phyloP scores from a whole-genome alignment of 495 filamentous ascomycete species.

The Penicillium nucicola region DNA sequence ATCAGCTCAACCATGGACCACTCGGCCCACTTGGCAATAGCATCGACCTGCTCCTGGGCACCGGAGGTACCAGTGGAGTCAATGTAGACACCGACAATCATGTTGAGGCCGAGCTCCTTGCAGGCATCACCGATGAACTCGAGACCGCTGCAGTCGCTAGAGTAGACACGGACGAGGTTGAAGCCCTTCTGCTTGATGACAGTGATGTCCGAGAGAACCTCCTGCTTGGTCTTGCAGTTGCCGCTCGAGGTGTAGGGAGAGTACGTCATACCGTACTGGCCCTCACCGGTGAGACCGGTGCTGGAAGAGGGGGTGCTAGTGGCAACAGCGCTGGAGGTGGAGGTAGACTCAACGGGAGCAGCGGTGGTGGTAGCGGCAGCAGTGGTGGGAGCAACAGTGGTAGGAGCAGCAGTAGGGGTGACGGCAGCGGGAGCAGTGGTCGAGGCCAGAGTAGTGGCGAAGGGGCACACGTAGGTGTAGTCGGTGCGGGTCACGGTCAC shows the following conservation, averaged over 20 bases:
- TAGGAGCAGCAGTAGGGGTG: slow-evolving; percentile 19
- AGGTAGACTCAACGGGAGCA: slow-evolving; percentile 10
- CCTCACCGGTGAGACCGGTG: slow-evolving; percentile 33
- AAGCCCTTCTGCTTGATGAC: slow-evolving; percentile 72
- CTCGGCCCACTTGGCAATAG: slow-evolving; percentile 68
- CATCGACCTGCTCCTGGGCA: slow-evolving; percentile 64
- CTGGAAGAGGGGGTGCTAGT: slow-evolving; percentile 13
- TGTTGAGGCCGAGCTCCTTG: slow-evolving; percentile 57
- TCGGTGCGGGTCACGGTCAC: slow-evolving; percentile 67
- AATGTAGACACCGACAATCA: slow-evolving; percentile 88
- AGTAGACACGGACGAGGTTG: slow-evolving; percentile 82
- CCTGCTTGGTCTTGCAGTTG: slow-evolving; percentile 62
- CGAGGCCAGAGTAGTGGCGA: slow-evolving; percentile 36
- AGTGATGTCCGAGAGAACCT: slow-evolving; percentile 64
- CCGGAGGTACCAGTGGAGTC: slow-evolving; percentile 55
- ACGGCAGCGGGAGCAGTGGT: slow-evolving; percentile 19
- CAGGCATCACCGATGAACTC: slow-evolving; percentile 66
- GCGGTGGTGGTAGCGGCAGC: slow-evolving; percentile 18
- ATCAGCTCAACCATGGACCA: slow-evolving; percentile 76
- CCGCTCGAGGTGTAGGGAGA: slow-evolving; percentile 67
- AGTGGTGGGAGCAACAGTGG: slow-evolving; percentile 21
- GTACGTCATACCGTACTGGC: slow-evolving; percentile 88
- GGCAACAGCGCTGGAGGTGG: slow-evolving; percentile 12
- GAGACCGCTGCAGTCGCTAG: slow-evolving; percentile 83
- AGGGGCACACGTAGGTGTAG: slow-evolving; percentile 72